Evolutionary conservation across 1,139 yeast genomes (phyloP), one percentile per base, ranked within the genome.

Genomic region (Saccharomyces hybrid): DNA sequence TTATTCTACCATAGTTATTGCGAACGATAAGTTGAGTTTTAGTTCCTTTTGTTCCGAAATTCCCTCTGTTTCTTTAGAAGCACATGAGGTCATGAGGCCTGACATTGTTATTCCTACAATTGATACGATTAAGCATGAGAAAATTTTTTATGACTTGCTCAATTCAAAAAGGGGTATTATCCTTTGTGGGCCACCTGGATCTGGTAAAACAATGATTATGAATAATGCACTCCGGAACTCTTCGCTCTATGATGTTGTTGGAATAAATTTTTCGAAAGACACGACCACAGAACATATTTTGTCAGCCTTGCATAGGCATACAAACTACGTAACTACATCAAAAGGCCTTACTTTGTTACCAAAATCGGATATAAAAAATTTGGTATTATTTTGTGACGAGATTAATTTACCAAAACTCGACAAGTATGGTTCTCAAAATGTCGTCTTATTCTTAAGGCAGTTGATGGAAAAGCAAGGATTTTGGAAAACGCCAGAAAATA

Each of bases 161-260:
- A 75, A 76, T 44, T 81, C 82, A 49, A 86, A 80, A 55, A 73
- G 74, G 50, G 82, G 95, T 0, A 69, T 89, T 26, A 74, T 93
- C 32, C 75, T 93, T 34, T 90, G 97, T 72, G 99, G 99, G 4
- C 98, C 98, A 0, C 98, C 99, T 0, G 99, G 99, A 2, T 86
- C 97, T 0, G 99, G 99, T 58, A 93, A 93, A 67, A 91, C 98
- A 0, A 91, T 91, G 98, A 84, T 93, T 0, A 71, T 93, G 29
- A 78, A 88, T 60, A 83, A 85, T 53, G 84, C 90, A 0, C 70
- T 93, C 48, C 74, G 88, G 51, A 77, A 76, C 54, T 76, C 85
- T 0, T 78, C 83, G 0, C 75, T 77, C 28, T 73, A 83, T 56
- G 88, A 84, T 44, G 74, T 88, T 5, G 76, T 84, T 2, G 81